phyloP scores from a whole-genome alignment of 192 early-diverging fungal species.

The Backusella sp. region DNA sequence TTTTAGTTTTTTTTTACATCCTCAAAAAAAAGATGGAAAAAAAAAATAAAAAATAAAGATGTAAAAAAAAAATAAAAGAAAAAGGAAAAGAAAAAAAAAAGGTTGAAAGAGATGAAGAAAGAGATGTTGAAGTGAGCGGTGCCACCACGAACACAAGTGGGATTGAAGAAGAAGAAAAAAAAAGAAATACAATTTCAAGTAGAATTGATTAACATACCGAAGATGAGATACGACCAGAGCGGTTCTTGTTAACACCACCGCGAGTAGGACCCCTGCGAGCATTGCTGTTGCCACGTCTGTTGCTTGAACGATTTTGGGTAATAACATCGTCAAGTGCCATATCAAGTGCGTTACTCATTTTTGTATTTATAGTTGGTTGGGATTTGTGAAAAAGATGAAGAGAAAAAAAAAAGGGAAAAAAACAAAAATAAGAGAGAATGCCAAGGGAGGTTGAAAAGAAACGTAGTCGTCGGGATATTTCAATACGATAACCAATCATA shows the following conservation, averaged over 20 bases:
- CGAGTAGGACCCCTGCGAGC: background rate
- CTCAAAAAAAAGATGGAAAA: background rate
- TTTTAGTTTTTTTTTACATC: background rate
- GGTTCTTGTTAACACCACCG: constrained; percentile 23
- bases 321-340: constrained; percentile 35
- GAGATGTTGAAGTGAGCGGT: constrained; percentile 1
- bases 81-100: background rate
- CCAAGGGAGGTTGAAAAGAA: background rate
- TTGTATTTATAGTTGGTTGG: background rate
- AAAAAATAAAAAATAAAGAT: background rate
- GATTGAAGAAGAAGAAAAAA: constrained; percentile 9
- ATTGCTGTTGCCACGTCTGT: constrained; percentile 7
- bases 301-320: constrained; percentile 12
- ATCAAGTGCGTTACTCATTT: constrained; percentile 25
- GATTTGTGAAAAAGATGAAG: background rate
- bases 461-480: background rate
- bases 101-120: background rate
- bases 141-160: constrained; percentile 5
- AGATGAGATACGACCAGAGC: constrained; percentile 22
- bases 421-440: background rate
- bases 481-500: background rate
- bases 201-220: constrained; percentile 30
- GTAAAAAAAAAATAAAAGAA: background rate
- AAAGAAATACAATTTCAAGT: constrained; percentile 8
- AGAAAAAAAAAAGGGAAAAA: background rate